Conservation (phyloP, 176 grass and related monocot species). For the Ampelocalamus luodianensis region DNA sequence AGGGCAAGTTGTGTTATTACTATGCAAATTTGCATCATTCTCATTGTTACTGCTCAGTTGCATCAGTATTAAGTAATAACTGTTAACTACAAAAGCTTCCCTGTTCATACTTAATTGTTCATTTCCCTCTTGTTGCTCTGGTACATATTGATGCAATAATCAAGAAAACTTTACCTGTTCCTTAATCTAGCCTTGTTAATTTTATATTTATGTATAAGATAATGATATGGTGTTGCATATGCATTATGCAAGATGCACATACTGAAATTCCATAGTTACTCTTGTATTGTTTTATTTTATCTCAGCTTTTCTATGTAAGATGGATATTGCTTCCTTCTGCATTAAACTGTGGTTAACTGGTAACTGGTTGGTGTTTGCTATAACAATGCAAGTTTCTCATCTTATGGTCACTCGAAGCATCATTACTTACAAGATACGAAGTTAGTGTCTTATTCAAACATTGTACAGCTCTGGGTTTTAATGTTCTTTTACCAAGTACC, state of each 20-base stretch:
- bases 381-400: not conserved
- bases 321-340: constrained; percentile 16
- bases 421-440: not conserved
- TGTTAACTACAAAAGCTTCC: not conserved
- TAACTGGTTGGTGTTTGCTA: constrained; percentile 29
- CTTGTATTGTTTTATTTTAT: constrained; percentile 3
- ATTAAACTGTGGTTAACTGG: constrained; percentile 1
- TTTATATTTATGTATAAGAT: not conserved
- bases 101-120: not conserved
- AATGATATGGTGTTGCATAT: constrained; percentile 4
- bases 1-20: not conserved
- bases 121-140: not conserved
- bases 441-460: constrained; percentile 5
- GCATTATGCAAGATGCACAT: constrained; percentile 1
- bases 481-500: not conserved
- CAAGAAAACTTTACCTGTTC: not conserved
- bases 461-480: not conserved
- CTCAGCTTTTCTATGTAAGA: not conserved
- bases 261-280: not conserved
- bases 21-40: not conserved
- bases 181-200: not conserved
- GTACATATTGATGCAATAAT: not conserved
- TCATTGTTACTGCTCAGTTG: constrained; percentile 20
- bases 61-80: constrained; percentile 13
- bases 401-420: not conserved